phyloP scores from a whole-genome alignment of 495 filamentous ascomycete species.

The Amniculicola lignicola region DNA sequence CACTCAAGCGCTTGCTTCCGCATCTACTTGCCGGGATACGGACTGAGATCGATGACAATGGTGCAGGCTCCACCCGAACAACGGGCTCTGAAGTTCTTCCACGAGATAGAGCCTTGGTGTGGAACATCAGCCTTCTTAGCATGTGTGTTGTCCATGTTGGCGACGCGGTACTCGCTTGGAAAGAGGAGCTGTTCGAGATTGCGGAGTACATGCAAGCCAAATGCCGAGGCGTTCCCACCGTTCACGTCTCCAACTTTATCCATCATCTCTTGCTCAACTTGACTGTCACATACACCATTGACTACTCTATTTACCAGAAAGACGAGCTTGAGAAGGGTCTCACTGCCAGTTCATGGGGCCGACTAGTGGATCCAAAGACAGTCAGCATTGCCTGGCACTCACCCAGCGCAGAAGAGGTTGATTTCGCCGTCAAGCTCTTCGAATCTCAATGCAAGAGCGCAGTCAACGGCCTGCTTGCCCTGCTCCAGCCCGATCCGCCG shows the following conservation, averaged over 20 bases:
- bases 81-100: slow-evolving; percentile 91
- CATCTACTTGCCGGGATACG: slow-evolving; percentile 87
- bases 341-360: slow-evolving; percentile 75
- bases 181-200: slow-evolving; percentile 83
- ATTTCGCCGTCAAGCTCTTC: slow-evolving; percentile 86
- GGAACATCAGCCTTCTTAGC: slow-evolving; percentile 95
- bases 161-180: slow-evolving; percentile 79
- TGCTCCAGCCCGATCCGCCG: slow-evolving; percentile 77
- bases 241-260: slow-evolving; percentile 95
- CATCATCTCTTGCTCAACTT: slow-evolving; percentile 98
- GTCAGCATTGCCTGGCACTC: slow-evolving; percentile 89
- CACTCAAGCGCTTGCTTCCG: slow-evolving; percentile 82
- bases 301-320: slow-evolving; percentile 80
- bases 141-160: slow-evolving; percentile 99
- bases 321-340: slow-evolving; percentile 55
- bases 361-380: slow-evolving; percentile 61
- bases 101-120: slow-evolving; percentile 86
- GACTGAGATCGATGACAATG: slow-evolving; percentile 94
- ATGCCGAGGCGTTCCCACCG: slow-evolving; percentile 86
- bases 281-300: slow-evolving; percentile 86
- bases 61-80: slow-evolving; percentile 90
- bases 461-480: slow-evolving; percentile 63
- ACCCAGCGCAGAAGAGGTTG: slow-evolving; percentile 70
- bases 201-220: slow-evolving; percentile 93
- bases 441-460: slow-evolving; percentile 68